These are phyloP conservation scores for Nephelium lappaceum DNA, from an alignment of 345 rosid genomes.

Conservation along the genomic window DNA sequence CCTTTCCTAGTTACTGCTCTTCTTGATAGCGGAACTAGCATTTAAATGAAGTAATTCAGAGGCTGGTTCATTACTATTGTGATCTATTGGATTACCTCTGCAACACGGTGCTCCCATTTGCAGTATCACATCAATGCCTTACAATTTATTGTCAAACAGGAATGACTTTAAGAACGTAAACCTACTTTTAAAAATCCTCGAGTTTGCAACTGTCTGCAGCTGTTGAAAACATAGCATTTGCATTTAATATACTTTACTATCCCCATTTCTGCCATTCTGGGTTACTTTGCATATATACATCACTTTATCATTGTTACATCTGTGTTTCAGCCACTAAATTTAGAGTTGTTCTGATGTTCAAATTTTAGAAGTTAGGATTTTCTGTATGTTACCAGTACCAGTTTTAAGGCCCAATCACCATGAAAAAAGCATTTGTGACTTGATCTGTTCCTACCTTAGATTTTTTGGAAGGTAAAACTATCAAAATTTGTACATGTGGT, in stretches of 20 bases:
- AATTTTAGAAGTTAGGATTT: background rate
- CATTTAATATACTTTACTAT: no score
- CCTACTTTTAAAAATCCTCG: background rate
- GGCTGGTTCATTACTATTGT: no score
- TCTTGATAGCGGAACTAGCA: no score
- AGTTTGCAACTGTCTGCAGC: no score
- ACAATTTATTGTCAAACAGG: background rate
- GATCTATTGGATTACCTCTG: background rate
- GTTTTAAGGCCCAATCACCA: background rate
- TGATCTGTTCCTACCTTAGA: no score
- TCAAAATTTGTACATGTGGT: background rate
- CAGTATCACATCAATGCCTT: background rate
- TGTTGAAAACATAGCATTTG: no score
- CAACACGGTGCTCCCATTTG: background rate
- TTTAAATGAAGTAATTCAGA: no score
- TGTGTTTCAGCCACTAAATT: background rate
- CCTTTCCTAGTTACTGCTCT: background rate
- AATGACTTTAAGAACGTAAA: background rate
- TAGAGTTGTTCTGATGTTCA: background rate
- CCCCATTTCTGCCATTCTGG: no score
- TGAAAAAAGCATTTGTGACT: background rate
- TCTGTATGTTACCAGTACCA: background rate
- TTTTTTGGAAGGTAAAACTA: background rate
- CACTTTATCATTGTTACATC: background rate
- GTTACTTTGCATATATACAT: no score